Evolutionary conservation across 2,329 filamentous ascomycete genomes (phyloP), one percentile per base, ranked within the genome.

Genomic region (Cladosporium cucumerinum): DNA sequence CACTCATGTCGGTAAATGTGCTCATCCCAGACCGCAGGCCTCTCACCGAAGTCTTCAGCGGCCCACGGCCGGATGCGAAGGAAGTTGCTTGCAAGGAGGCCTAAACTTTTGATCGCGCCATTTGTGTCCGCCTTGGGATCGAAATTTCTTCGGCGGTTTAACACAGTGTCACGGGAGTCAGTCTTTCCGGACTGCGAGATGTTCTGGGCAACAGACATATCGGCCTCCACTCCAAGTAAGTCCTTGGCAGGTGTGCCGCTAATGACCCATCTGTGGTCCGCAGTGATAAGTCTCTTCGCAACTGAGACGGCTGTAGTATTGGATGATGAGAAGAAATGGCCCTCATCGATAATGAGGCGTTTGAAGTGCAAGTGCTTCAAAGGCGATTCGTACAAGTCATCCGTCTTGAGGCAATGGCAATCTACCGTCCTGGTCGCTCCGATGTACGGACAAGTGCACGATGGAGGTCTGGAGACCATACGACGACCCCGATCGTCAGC

Each of bases 281-380:
- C 80, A 43, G 73, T 76, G 5, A 83, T 75, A 26, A 88, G 80
- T 59, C 82, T 78, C 39, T 83, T 78, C 5, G 86, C 78, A 10
- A 88, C 80, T 18, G 82, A 74, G 5, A 85, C 81, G 34, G 86
- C 84, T 54, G 81, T 84, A 1, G 87, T 92, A 2, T 78, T 84
- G 0, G 85, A 85, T 43, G 90, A 89, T 0, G 92, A 91, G 65
- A 97, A 88, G 66, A 86, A 90, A 74, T 97, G 93, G 0, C 94
- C 94, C 81, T 97, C 94, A 69, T 98, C 94, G 21, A 96, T 89
- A 54, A 98, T 93, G 55, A 96, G 88, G 1, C 94, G 85, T 71
- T 97, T 89, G 84, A 94, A 97, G 70, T 92, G 92, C 3, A 97
- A 77, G 8, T 85, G 78, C 46, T 87, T 86, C 21, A 97, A 77